Evolutionary conservation across 1,139 yeast species (phyloP).

Genomic region (Debaryomycetaceae sp.): DNA sequence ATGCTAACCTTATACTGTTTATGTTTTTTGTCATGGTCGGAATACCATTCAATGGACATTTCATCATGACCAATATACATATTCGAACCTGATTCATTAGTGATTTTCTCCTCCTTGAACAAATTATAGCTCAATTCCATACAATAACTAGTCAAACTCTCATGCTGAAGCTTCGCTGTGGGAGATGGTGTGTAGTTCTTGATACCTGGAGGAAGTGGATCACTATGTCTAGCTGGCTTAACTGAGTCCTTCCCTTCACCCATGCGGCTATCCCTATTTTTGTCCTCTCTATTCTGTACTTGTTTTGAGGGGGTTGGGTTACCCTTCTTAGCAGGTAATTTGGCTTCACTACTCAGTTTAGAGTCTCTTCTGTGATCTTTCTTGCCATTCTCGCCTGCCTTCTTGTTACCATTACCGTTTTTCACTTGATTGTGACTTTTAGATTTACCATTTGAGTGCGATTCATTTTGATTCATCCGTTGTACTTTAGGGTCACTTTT

Average conservation of each 20-base stretch:
- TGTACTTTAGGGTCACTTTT: neutral
- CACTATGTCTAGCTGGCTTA: neutral
- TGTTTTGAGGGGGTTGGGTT: neutral
- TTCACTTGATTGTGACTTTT: neutral
- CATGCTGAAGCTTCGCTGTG: slow-evolving; percentile 45
- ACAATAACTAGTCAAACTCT: slow-evolving; percentile 49
- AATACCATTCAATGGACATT: slow-evolving; percentile 51
- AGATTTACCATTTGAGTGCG: neutral
- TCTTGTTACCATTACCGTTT: neutral
- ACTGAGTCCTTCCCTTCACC: slow-evolving; percentile 5
- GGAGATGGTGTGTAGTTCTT: slow-evolving; percentile 25
- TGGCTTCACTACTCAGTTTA: neutral
- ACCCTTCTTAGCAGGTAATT: neutral
- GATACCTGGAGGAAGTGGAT: slow-evolving; percentile 23
- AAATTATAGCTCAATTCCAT: slow-evolving; percentile 59
- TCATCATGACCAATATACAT: slow-evolving; percentile 33
- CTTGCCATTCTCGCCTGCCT: neutral
- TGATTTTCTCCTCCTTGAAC: slow-evolving; percentile 55
- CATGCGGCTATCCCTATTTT: neutral
- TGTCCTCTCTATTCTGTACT: neutral
- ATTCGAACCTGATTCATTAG: slow-evolving; percentile 39
- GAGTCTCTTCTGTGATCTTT: neutral
- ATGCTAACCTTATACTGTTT: slow-evolving; percentile 36
- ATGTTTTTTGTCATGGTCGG: slow-evolving; percentile 42
- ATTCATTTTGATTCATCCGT: neutral